These are phyloP conservation scores for Pichia exigua DNA, from an alignment of 805 yeast genomes.

Conservation along the genomic window DNA sequence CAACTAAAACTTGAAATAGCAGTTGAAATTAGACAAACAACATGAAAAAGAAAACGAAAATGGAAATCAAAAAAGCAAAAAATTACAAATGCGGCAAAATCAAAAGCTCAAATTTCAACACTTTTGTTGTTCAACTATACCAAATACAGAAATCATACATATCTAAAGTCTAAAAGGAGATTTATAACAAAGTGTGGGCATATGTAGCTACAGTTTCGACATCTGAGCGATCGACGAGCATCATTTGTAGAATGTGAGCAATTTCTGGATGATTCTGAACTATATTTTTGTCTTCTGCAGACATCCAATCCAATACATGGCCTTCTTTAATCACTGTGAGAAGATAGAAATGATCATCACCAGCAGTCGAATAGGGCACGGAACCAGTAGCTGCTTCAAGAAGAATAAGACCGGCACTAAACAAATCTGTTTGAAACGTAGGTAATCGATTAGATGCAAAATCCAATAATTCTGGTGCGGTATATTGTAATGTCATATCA, in stretches of 20 bases:
- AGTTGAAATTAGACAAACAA: neutral
- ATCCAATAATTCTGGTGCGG: conserved; percentile 39
- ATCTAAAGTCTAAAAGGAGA: no score
- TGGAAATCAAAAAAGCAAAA: neutral
- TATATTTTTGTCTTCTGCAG: conserved; percentile 19
- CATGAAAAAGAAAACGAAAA: neutral
- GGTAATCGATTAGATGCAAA: conserved; percentile 24
- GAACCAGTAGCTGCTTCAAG: conserved; percentile 39
- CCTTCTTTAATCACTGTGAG: conserved; percentile 28
- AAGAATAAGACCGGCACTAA: conserved; percentile 39
- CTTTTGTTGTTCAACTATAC: no score
- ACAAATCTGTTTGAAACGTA: conserved; percentile 32
- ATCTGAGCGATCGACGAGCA: conserved; percentile 23
- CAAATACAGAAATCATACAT: no score
- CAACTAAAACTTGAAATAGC: neutral
- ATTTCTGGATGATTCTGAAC: conserved; percentile 11
- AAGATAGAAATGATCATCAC: conserved; percentile 25
- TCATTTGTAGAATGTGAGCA: conserved; percentile 20
- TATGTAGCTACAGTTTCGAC: conserved; percentile 16
- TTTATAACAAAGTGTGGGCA: neutral
- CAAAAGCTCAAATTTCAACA: no score
- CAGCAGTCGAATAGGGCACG: conserved; percentile 33
- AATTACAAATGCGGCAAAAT: neutral
- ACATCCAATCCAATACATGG: conserved; percentile 26
- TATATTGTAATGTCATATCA: conserved; percentile 34